Base-by-base conservation (phyloP, 1,284 basidiomycete species). In the Puccinia hordei region DNA sequence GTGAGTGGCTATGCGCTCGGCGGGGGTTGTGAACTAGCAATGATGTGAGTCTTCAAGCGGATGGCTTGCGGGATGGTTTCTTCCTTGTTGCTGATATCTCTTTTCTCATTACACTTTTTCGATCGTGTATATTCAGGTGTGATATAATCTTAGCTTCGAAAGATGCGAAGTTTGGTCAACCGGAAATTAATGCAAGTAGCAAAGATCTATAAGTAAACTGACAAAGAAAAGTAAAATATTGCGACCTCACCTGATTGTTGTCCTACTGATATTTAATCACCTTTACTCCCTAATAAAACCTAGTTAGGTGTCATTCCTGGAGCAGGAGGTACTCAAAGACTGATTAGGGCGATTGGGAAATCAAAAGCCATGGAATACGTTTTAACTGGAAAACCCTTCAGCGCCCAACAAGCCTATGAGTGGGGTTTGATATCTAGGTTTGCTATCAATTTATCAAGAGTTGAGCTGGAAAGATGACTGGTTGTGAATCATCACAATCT, bases 121-220 rank as follows among this genome's bases (percentile, higher is more conserved):
- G 41, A 44, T 8, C 6, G 13, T 13, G 63, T 75, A 8, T 35
- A 65, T 66, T 74, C 83, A 87, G 86, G 86, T 88, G 93, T 86
- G 97, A 99, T 87, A 95, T 99, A 86, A 92, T 98, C 85, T 90
- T 98, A 81, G 94, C 93, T n/a, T 92, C 95, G 8, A 92, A 94
- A 6, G 93, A 90, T 27, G 96, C 97, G 49, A 91, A 90, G 83
- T 98, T 99, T 84, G 95, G 94, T 51, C 97, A 98, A 86, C 96
- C 97, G 46, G 97, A 99, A 86, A 96, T 99, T 87, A 96, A 94
- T 86, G 84, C 83, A 17, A 73, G 83, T 75, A 51, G 9, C 0
- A 19, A 44, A 24, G 51, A 19, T 57, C 12, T 12, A 72, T 55
- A 13, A 53, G n/a, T 10, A 73, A 44, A 13, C 13, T 13, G 8